phyloP scores from a whole-genome alignment of 257 asterid species.

The Solanum peruvianum region DNA sequence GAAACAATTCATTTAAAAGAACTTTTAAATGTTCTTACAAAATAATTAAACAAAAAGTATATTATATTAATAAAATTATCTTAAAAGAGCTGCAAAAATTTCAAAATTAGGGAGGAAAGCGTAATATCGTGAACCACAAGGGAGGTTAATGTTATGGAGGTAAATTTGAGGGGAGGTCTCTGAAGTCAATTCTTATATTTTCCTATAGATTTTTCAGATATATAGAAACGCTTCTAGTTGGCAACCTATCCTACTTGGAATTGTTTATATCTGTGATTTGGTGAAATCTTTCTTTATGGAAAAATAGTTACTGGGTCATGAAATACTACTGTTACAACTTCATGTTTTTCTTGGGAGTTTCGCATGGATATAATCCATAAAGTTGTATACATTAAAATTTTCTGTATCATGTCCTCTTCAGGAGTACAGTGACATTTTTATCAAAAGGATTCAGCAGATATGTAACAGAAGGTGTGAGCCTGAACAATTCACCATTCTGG shows the following conservation, averaged over 20 bases:
- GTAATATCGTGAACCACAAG: neutral
- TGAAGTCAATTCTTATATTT: neutral
- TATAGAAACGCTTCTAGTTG: neutral
- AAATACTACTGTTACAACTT: neutral
- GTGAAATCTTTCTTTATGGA: neutral
- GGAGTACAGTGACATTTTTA: constrained; percentile 65
- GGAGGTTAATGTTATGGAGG: neutral
- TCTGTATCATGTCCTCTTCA: constrained; percentile 15
- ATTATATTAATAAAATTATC: neutral
- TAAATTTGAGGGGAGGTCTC: neutral
- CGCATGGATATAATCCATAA: neutral
- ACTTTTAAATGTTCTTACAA: neutral
- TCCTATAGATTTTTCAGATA: neutral
- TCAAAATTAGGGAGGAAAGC: neutral
- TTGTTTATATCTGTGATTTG: neutral
- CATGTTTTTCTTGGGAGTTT: neutral
- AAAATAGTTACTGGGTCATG: neutral
- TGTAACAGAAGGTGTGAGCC: constrained; percentile 65
- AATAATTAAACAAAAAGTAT: neutral
- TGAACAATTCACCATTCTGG: constrained; percentile 81
- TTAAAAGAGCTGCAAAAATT: neutral
- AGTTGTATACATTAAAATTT: neutral
- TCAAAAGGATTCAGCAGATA: constrained; percentile 60
- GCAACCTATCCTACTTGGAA: neutral
- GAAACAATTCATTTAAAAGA: neutral